Evolutionary conservation across 805 yeast genomes (phyloP).

Genomic region (Lipomyces orientalis): DNA sequence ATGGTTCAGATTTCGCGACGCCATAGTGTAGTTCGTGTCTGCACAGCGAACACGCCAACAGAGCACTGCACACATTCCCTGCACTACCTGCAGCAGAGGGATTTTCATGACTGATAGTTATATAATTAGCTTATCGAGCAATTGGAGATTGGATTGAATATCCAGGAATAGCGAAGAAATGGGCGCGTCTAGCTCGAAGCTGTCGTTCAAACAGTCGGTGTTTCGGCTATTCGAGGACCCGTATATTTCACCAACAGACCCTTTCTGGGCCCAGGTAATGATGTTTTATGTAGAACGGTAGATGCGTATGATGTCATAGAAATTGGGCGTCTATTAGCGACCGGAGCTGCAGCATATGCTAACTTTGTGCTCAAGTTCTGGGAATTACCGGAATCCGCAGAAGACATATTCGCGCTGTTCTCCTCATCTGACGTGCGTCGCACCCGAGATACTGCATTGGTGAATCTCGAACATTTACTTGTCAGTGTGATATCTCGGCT

Average conservation of each 20-base stretch:
- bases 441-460: constrained; percentile 62
- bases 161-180: constrained; percentile 46
- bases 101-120: not conserved
- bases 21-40: too few species aligned
- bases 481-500: constrained; percentile 45
- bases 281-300: not conserved
- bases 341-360: not conserved
- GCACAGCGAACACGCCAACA: too few species aligned
- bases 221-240: constrained; percentile 51
- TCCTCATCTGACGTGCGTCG: constrained; percentile 63
- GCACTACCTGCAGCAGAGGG: not conserved
- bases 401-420: constrained; percentile 64
- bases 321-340: not conserved
- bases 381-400: constrained; percentile 56
- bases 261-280: constrained; percentile 50
- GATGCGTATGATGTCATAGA: not conserved
- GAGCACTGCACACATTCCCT: too few species aligned
- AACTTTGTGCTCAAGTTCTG: constrained; percentile 47
- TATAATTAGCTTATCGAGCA: not conserved
- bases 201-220: constrained; percentile 64
- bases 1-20: too few species aligned
- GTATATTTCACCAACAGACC: constrained; percentile 47
- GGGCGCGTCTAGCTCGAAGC: constrained; percentile 78
- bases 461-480: constrained; percentile 63
- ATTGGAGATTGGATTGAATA: not conserved